phyloP scores from a whole-genome alignment of 2,329 filamentous ascomycete genomes.

The Xylaria sp. region DNA sequence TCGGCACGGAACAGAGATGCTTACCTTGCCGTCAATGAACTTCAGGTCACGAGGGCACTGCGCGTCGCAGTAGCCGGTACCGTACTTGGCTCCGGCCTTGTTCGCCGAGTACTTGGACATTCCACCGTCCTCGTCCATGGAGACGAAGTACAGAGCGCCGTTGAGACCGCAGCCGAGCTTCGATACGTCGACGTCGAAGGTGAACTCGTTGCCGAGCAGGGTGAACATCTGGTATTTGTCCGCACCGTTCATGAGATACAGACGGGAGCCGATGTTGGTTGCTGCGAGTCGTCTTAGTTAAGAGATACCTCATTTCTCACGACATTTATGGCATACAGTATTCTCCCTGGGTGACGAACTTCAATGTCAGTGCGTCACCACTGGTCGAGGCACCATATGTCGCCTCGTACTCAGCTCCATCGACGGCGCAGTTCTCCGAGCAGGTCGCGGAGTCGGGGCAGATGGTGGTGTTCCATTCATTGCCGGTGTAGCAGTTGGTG shows the following conservation, averaged over 20 bases:
- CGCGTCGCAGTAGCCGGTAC: slow-evolving; percentile 64
- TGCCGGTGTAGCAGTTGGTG: slow-evolving; percentile 61
- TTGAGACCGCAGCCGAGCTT: slow-evolving; percentile 70
- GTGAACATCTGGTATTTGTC: slow-evolving; percentile 67
- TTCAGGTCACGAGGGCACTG: slow-evolving; percentile 60
- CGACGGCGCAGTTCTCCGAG: slow-evolving; percentile 54
- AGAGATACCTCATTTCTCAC: neutral
- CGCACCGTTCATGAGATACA: slow-evolving; percentile 66
- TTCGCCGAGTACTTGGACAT: slow-evolving; percentile 57
- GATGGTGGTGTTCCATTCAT: slow-evolving; percentile 50
- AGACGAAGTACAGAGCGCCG: slow-evolving; percentile 67
- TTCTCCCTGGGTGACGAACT: slow-evolving; percentile 60
- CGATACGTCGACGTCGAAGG: slow-evolving; percentile 71
- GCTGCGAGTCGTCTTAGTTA: slow-evolving; percentile 29
- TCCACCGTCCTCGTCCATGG: slow-evolving; percentile 66
- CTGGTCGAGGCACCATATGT: slow-evolving; percentile 60
- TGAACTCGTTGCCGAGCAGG: slow-evolving; percentile 68
- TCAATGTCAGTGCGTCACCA: slow-evolving; percentile 57
- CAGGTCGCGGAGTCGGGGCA: slow-evolving; percentile 53
- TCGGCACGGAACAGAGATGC: neutral
- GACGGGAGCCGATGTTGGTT: slow-evolving; percentile 56
- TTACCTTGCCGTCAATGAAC: slow-evolving; percentile 58
- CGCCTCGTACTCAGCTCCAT: slow-evolving; percentile 55
- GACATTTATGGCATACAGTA: slow-evolving; percentile 42
- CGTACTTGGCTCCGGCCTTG: slow-evolving; percentile 62